A percentile compares a stretch with the other conserved stretches of the same genome.
phyloP scores from a whole-genome alignment of 176 grass and related monocot species.

The Aegilops longissima region DNA sequence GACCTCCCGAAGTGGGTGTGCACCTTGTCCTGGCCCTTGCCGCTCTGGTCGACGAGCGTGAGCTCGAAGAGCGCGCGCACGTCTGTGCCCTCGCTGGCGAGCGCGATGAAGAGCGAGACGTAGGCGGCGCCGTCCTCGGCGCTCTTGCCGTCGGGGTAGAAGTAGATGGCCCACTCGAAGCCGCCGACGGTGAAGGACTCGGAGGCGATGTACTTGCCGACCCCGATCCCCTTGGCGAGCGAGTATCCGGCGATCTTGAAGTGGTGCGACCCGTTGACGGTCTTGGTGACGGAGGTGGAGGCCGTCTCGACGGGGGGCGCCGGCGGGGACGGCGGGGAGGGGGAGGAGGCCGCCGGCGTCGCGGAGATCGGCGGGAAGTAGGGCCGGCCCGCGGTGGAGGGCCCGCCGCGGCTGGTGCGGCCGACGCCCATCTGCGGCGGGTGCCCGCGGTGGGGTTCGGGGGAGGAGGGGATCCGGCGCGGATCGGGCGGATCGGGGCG shows the following conservation, averaged over 20 bases:
- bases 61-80: constrained; percentile 95
- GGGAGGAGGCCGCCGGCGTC: constrained; percentile 15
- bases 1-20: constrained; percentile 87
- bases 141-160: constrained; percentile 98
- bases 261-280: constrained; percentile 89
- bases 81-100: constrained; percentile 89
- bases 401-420: constrained; percentile 44
- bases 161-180: constrained; percentile 94
- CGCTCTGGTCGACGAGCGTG: constrained; percentile 91
- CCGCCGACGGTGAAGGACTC: constrained; percentile 82
- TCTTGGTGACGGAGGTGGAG: constrained; percentile 85
- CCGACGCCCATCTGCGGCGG: constrained; percentile 34
- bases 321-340: background rate
- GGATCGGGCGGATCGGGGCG: constrained; percentile 35
- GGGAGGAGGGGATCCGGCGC: background rate
- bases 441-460: background rate
- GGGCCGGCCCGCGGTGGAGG: constrained; percentile 37
- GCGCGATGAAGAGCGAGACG: constrained; percentile 94
- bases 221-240: constrained; percentile 79
- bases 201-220: constrained; percentile 92
- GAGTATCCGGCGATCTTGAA: constrained; percentile 89
- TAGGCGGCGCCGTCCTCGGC: constrained; percentile 73
- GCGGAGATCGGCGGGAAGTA: constrained; percentile 40
- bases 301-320: constrained; percentile 60
- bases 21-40: constrained; percentile 82